Conservation (phyloP, 306 rosid genomes). For the peach (Prunus persica) region DNA sequence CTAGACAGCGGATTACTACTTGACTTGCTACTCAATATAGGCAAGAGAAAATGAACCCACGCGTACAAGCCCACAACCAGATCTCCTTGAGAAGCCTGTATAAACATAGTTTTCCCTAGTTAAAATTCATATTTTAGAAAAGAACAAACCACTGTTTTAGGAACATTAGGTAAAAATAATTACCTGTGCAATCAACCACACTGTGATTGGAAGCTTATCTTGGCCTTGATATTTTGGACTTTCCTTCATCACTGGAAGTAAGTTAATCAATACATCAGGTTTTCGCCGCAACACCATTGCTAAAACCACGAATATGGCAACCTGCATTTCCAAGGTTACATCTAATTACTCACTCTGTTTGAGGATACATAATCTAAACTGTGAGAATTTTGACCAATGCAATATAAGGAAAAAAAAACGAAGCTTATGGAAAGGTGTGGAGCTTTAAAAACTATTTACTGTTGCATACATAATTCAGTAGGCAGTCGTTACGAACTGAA, state of each 20-base stretch:
- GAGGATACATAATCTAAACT: not conserved
- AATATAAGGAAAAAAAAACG: not conserved
- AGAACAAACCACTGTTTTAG: not conserved
- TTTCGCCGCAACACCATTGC: slow-evolving; percentile 79
- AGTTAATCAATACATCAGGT: slow-evolving; percentile 62
- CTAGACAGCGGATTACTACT: slow-evolving; percentile 77
- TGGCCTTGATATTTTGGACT: slow-evolving; percentile 76
- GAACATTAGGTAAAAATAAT: not conserved
- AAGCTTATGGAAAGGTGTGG: not conserved
- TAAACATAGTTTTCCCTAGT: slow-evolving; percentile 11
- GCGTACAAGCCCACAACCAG: slow-evolving; percentile 75
- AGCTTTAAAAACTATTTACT: not conserved
- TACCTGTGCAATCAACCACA: slow-evolving; percentile 82
- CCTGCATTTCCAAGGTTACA: slow-evolving; percentile 41
- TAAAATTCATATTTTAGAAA: not conserved
- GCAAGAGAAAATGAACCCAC: slow-evolving; percentile 79
- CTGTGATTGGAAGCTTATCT: slow-evolving; percentile 72
- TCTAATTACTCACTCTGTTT: not conserved
- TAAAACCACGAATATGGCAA: slow-evolving; percentile 70
- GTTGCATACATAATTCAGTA: not conserved
- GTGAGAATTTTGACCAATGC: not conserved
- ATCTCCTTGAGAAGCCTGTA: slow-evolving; percentile 72
- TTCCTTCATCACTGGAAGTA: slow-evolving; percentile 59
- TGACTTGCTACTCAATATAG: slow-evolving; percentile 58
- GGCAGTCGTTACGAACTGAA: not conserved